Percentiles rank a stretch among this genome's conserved stretches.
phyloP scores from a whole-genome alignment of 305 asterid species.

The Solanum aculeatissimum region DNA sequence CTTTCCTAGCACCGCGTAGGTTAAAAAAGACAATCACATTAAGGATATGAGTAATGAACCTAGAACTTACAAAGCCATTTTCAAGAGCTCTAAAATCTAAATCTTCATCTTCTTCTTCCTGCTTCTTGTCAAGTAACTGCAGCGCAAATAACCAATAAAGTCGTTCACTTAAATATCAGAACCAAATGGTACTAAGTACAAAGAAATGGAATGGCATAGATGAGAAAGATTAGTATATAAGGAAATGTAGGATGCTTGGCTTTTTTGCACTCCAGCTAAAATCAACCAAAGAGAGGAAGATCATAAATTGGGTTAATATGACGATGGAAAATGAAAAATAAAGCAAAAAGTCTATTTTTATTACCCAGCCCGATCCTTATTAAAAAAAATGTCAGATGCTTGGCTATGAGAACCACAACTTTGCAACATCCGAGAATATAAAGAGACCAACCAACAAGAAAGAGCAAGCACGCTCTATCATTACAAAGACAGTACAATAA shows the following conservation, averaged over 20 bases:
- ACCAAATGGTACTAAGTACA: background rate
- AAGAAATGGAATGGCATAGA: background rate
- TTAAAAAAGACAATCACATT: background rate
- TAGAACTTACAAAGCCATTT: constrained; percentile 77
- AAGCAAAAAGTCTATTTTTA: background rate
- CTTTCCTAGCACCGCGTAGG: background rate
- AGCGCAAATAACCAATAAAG: background rate
- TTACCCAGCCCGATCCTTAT: background rate
- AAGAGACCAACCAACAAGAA: background rate
- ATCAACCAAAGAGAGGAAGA: background rate
- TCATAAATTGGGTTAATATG: background rate
- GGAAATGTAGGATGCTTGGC: background rate
- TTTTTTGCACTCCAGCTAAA: background rate
- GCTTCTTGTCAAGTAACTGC: constrained; percentile 77
- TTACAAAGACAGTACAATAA: background rate
- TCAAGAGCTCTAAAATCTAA: constrained; percentile 81
- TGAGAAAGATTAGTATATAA: background rate
- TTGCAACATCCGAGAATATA: background rate
- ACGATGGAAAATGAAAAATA: background rate
- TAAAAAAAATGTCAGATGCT: background rate
- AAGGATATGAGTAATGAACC: constrained; percentile 16
- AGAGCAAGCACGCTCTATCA: background rate
- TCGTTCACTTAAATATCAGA: background rate
- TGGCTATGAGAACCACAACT: background rate
- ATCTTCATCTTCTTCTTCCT: constrained; percentile 59